Base-by-base conservation (phyloP, 768 basidiomycete species). In the Termitomyces eurrhizus region DNA sequence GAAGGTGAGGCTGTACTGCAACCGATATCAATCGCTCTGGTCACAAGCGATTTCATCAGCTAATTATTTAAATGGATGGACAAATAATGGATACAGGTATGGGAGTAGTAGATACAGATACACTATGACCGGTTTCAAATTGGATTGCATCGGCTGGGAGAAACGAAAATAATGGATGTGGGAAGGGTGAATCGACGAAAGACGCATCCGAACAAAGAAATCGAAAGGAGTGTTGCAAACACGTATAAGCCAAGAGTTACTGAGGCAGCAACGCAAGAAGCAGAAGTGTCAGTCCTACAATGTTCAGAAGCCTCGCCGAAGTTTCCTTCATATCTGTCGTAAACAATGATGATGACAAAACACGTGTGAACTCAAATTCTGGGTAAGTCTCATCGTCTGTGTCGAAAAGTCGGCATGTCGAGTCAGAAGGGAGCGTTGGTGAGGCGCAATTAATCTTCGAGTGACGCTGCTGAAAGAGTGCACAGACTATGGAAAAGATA, bases 311-410 rank as follows among this genome's bases (percentile, higher is more conserved):
- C 39, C 61, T 58, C 14, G 60, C 45, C 35, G 55, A 59, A 0
- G 44, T 39, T 26, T 64, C 65, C n/a, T n/a, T 56, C 14, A 62
- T 54, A 35, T 62, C 58, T 2, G 48, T 62, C 9, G 61, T 53
- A 29, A 59, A 39, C 16, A 48, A 9, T n/a, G 61, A 60, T 12
- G 63, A 62, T 9, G 52, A 56, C 35, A 64, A 37, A 8, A 46
- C 42, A 11, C 45, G 4, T 7, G 61, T 46, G 45, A 64, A 57
- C 50, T 64, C 59, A 2, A 63, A 58, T 13, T 57, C 42, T 3
- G 65, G 65, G 35, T 66, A 64, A 7, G 36, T 56, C 35, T 64
- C 63, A 41, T 58, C 65, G 37, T 62, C 58, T 26, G 55, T 41
- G 52, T 58, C 53, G 44, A 62, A 62, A 3, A 57, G 16, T 8